phyloP scores from a whole-genome alignment of 1,139 yeast species.

The Geotrichum candidum region DNA sequence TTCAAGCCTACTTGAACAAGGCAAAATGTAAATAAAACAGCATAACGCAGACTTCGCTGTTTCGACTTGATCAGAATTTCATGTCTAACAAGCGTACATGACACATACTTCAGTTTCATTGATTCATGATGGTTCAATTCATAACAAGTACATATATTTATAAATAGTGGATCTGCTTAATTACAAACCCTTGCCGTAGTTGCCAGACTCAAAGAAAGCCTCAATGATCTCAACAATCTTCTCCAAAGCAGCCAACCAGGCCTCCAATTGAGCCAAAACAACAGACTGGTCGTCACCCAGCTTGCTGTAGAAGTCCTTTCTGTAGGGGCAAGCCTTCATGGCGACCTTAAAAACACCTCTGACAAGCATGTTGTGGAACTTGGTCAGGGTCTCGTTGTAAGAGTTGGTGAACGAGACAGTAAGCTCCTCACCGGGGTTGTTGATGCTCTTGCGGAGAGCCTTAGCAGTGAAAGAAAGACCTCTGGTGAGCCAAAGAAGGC shows the following conservation, averaged over 20 bases:
- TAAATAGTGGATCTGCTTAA: background rate
- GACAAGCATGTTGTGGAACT: constrained; percentile 74
- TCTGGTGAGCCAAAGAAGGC: constrained; percentile 73
- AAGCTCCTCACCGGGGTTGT: constrained; percentile 56
- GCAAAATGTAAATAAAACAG: background rate
- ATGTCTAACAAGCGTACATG: background rate
- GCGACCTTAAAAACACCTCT: constrained; percentile 88
- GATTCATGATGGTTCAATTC: background rate
- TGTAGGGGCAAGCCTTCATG: constrained; percentile 92
- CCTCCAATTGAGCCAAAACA: constrained; percentile 57
- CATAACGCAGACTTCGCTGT: background rate
- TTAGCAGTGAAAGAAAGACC: constrained; percentile 86
- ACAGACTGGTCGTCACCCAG: constrained; percentile 45
- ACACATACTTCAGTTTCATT: background rate
- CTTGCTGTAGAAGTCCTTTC: constrained; percentile 77
- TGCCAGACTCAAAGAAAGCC: constrained; percentile 70
- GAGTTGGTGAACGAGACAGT: constrained; percentile 77
- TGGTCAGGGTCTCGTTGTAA: constrained; percentile 68
- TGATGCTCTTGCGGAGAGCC: constrained; percentile 76
- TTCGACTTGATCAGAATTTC: background rate
- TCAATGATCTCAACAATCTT: constrained; percentile 64
- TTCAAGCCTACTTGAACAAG: background rate
- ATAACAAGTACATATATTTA: background rate
- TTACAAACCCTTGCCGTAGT: constrained; percentile 84
- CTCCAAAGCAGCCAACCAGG: constrained; percentile 75